Conservation (phyloP, 2,329 filamentous ascomycete species). For the Aspergillus alliaceus region DNA sequence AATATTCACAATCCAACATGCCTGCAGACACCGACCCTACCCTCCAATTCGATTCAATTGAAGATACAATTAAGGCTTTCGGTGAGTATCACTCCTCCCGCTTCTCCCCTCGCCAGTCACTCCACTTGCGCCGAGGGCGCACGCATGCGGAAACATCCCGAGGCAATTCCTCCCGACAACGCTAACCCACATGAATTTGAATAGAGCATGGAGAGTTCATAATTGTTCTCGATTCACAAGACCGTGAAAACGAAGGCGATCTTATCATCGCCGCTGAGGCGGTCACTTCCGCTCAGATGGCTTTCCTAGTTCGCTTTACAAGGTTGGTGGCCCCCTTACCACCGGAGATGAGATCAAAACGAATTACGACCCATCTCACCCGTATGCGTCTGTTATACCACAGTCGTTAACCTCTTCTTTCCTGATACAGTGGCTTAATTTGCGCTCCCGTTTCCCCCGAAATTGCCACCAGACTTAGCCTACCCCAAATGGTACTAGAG, state of each 20-base stretch:
- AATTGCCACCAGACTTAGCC: slow-evolving; percentile 68
- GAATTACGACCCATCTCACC: neutral
- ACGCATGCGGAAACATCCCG: neutral
- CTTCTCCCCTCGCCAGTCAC: neutral
- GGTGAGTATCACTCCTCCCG: slow-evolving; percentile 29
- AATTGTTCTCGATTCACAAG: slow-evolving; percentile 87
- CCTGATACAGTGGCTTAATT: slow-evolving; percentile 69
- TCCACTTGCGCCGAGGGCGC: neutral
- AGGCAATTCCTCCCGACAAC: neutral
- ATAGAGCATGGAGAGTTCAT: slow-evolving; percentile 84
- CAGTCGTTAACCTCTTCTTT: neutral
- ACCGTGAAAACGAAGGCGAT: slow-evolving; percentile 97
- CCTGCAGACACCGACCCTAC: slow-evolving; percentile 33
- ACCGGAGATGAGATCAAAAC: too few relatives aligned
- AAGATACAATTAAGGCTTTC: slow-evolving; percentile 43
- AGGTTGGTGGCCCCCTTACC: slow-evolving; percentile 43
- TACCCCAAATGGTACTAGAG: slow-evolving; percentile 89
- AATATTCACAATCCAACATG: slow-evolving; percentile 26
- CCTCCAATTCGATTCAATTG: slow-evolving; percentile 43
- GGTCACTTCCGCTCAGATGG: slow-evolving; percentile 86
- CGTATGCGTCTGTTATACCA: neutral
- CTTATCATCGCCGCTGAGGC: slow-evolving; percentile 89
- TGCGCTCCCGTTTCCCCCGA: slow-evolving; percentile 77
- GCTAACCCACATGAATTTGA: slow-evolving; percentile 10
- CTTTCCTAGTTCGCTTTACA: slow-evolving; percentile 90